Conservation (phyloP, 352 stramenopile genomes). For the Pythium aquatile region DNA sequence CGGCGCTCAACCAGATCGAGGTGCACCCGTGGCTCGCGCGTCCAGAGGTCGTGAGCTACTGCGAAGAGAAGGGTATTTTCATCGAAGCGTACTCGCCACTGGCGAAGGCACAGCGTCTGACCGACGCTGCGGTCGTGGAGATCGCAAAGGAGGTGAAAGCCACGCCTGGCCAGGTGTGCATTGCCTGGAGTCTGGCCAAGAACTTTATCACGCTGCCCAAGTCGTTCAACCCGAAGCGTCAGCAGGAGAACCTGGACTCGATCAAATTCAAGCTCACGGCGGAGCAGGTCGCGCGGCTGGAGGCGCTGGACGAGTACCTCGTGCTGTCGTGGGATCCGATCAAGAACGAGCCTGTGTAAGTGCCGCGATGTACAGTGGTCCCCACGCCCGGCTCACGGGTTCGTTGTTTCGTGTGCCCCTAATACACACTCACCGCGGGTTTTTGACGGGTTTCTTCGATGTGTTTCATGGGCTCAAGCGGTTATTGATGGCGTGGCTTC, state of each 20-base stretch:
- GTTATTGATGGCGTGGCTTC: background rate
- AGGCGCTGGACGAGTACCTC: conserved; percentile 48
- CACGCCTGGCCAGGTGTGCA: conserved; percentile 49
- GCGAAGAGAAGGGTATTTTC: conserved; percentile 41
- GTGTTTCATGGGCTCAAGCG: background rate
- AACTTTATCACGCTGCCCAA: conserved; percentile 66
- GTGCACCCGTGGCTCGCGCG: conserved; percentile 72
- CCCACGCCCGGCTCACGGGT: background rate
- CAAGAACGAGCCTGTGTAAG: conserved; percentile 41
- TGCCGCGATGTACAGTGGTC: background rate
- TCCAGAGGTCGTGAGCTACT: conserved; percentile 63
- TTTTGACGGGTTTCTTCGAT: background rate
- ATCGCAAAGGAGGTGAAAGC: conserved; percentile 41
- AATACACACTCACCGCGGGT: background rate
- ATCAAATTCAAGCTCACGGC: conserved; percentile 34
- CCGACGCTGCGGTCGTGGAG: conserved; percentile 33
- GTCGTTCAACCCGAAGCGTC: conserved; percentile 52
- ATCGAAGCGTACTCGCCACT: conserved; percentile 61
- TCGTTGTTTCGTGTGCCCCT: background rate
- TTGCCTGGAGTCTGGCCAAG: conserved; percentile 54
- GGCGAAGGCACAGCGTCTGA: conserved; percentile 41
- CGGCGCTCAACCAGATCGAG: conserved; percentile 80
- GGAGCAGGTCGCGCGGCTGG: conserved; percentile 41
- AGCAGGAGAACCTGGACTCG: conserved; percentile 54
- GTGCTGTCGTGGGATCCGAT: conserved; percentile 57